Base-by-base conservation (phyloP, 306 rosid species). In the Vachellia pachyceras region DNA sequence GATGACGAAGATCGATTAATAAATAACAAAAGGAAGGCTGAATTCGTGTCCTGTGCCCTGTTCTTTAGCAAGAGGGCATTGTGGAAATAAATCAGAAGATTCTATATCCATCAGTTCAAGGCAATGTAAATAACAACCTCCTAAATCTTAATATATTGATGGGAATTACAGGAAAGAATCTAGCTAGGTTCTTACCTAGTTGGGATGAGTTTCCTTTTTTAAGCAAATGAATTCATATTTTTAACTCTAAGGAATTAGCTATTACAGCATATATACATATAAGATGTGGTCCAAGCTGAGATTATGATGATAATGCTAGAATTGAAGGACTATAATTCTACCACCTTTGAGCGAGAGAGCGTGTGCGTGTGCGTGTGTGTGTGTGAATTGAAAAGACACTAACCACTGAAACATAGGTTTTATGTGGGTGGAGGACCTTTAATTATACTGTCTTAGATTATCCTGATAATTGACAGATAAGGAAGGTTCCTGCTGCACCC, bases 401-500 rank as follows among this genome's bases (percentile, higher is more conserved):
- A 78, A 67, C 70, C 85, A 86, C 80, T 77, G 63, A 44, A 75
- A 49, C 72, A 66, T n/a, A 23, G 23, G 17, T 47, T 77, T 66
- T 14, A 20, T 71, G 73, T 82, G 74, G 81, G 85, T 84, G 86
- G 86, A 73, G 87, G 23, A 72, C 63, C 89, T 91, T 89, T 79
- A 89, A 77, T 72, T 70, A 58, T 11, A 54, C 66, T 46, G 13
- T 42, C 64, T 76, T 39, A 73, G 72, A 71, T 41, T 39, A 72
- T 75, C 73, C 57, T 72, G 37, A n/a, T 58, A 70, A 22, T 58
- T 25, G 67, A 46, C 68, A 69, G 44, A 67, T 65, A n/a, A 29
- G 88, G 84, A 80, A 81, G 88, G 85, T 85, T 83, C 86, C 40
- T 17, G 69, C 20, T 54, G 18, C 72, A 68, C 78, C 70, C 47